Percentiles rank a stretch among this genome's conserved stretches.
Evolutionary conservation across 192 early-diverging fungal genomes (phyloP).

Genomic region (Rhizoclosmatium globosum): DNA sequence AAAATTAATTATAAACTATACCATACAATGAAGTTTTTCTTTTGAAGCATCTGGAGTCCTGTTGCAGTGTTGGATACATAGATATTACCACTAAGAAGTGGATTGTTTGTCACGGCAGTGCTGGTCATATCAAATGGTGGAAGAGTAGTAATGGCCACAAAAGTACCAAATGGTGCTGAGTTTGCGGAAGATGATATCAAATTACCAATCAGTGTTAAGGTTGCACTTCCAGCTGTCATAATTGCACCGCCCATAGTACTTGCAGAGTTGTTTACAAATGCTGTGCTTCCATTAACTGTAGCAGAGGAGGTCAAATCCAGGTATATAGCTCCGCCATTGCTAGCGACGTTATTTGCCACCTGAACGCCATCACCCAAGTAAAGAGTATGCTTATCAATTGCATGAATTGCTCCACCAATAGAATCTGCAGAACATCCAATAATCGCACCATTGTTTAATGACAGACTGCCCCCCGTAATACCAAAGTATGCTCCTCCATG

Average conservation of each 20-base stretch:
- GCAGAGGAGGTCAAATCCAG: not conserved
- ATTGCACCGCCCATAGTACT: not conserved
- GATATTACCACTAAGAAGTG: not conserved
- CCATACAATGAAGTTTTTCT: not conserved
- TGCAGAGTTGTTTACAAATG: not conserved
- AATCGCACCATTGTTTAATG: not conserved
- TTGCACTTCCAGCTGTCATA: conserved; percentile 2
- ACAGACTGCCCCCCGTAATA: not conserved
- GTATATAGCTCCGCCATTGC: conserved; percentile 2
- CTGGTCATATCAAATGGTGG: not conserved
- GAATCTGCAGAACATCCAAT: not conserved
- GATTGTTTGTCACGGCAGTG: not conserved
- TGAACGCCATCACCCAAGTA: not conserved
- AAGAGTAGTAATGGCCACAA: not conserved
- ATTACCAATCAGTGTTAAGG: not conserved
- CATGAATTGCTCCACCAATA: conserved; percentile 3
- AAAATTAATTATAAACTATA: not conserved
- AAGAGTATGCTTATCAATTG: not conserved
- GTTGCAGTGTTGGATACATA: not conserved
- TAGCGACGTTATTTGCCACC: not conserved
- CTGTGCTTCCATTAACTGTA: not conserved
- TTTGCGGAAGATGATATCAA: not conserved
- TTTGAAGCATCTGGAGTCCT: not conserved
- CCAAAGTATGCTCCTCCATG: conserved; percentile 6
- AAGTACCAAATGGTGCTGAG: not conserved